Base-by-base conservation (phyloP, 805 yeast genomes). In the Sungouiella blattae region DNA sequence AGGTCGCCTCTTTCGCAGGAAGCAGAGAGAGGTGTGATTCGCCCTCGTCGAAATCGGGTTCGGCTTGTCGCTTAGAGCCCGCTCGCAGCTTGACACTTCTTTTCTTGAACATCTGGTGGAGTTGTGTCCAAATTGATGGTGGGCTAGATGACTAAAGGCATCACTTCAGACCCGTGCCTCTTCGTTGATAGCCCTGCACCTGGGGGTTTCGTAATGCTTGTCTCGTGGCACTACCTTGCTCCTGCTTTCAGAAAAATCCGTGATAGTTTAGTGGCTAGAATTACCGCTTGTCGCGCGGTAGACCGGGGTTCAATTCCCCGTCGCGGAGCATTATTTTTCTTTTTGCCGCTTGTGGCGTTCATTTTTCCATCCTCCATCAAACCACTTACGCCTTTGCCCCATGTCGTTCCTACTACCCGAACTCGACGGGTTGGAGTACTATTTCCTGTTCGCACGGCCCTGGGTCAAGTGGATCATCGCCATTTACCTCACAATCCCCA, bases 381-480 rank as follows among this genome's bases (percentile, higher is more conserved):
- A n/a, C n/a, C n/a, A 4, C 15, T 9, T 7, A 16, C 26, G 5
- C 22, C 26, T 29, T 20, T 18, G 11, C 18, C 18, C 18, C 28
- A 26, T 7, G 11, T 26, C 18, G 11, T 18, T 2, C 17, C 9
- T 17, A 8, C 22, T 20, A 20, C 22, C n/a, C n/a, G 22, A 20
- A 9, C 22, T 20, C 9, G 22, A 20, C 9, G 22, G 9, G 6
- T 20, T 20, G 9, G 8, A 20, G 22, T 20, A 20, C 22, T 20
- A 20, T 18, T 18, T 18, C 23, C 31, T 11, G 12, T 18, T 18
- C n/a, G 17, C 5, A 12, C 24, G 11, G 22, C 24, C 24, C 23
- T 70, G 75, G 70, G 56, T 72, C 3, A 69, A 73, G 67, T 54
- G 60, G 38, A 46, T 79, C 11, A 42, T 77, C 1, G 59, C 52